Conservation (phyloP, 2,329 filamentous ascomycete genomes). For the Lecanosticta acicola region DNA sequence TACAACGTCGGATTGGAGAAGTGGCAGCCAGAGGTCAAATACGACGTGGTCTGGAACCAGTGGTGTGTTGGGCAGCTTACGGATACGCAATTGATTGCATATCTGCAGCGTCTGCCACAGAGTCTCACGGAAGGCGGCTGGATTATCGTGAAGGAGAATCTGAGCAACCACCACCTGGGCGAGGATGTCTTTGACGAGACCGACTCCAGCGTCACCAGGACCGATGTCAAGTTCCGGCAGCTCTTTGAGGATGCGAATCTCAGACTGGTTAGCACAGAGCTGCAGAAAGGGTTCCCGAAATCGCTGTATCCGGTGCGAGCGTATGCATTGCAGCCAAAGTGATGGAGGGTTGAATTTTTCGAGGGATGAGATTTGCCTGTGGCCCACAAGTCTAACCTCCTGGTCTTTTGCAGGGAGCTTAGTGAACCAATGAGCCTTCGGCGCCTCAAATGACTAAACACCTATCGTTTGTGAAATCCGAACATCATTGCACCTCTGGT, state of each 20-base stretch:
- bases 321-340: slow-evolving; percentile 63
- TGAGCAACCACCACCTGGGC: slow-evolving; percentile 49
- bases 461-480: no score
- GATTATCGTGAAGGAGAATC: slow-evolving; percentile 78
- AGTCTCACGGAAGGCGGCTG: slow-evolving; percentile 46
- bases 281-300: slow-evolving; percentile 67
- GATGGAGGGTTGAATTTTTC: no score
- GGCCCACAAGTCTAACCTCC: no score
- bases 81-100: slow-evolving; percentile 64
- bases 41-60: slow-evolving; percentile 83
- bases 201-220: slow-evolving; percentile 74
- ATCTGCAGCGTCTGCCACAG: slow-evolving; percentile 56
- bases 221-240: slow-evolving; percentile 62
- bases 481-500: no score
- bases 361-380: no score
- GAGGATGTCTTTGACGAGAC: slow-evolving; percentile 67
- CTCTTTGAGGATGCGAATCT: slow-evolving; percentile 67
- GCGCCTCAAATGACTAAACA: no score
- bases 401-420: no score
- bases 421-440: no score
- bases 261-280: slow-evolving; percentile 61
- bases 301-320: slow-evolving; percentile 67
- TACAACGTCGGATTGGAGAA: slow-evolving; percentile 69
- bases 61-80: slow-evolving; percentile 84
- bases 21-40: slow-evolving; percentile 55